Evolutionary conservation across 495 filamentous ascomycete species (phyloP), one percentile per base, ranked within the genome.

Genomic region (Xylaria castorea): DNA sequence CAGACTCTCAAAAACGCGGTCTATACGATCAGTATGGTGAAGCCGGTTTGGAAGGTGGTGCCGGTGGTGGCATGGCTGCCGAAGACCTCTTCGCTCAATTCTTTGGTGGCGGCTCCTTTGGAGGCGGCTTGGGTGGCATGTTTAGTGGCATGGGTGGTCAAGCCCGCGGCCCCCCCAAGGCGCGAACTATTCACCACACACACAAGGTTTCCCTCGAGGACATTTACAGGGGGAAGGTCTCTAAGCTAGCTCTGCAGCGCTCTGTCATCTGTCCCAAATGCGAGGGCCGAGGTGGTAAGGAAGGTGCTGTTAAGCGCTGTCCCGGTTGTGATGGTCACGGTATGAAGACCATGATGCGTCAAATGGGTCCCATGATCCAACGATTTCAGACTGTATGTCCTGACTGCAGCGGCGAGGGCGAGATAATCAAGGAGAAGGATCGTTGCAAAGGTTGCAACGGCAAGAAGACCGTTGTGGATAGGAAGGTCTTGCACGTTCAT

Each of bases 341-440:
- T 83, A 97, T 97, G 93, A 98, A 98, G 91, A 97, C 92, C 27
- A 98, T 99, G 95, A 98, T 98, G 96, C 93, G 96, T 77, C 97
- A 98, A 87, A 98, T 98, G 95, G 96, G 97, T 65, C 96, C 96
- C 66, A 99, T 99, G 96, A 98, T 98, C 79, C 97, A 98, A 85
- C 93, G 96, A 64, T 98, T 98, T 89, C 97, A 98, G 88, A 98
- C 97, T 25, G 94, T 98, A 73, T 99, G 96, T 89, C 93, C 94
- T 40, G 96, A 99, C 83, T 99, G 96, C 80, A 93, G 94, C 71
- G 96, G 96, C 72, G 97, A 98, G 81, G 94, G 97, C 62, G 97
- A 99, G 85, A 94, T 92, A 69, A 93, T 99, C 80, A 92, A 92
- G 74, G 96, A 98, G 64, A 94, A 95, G 86, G 97, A 98, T 82